phyloP scores from a whole-genome alignment of 2,329 filamentous ascomycete species.

The Knufia fluminis region DNA sequence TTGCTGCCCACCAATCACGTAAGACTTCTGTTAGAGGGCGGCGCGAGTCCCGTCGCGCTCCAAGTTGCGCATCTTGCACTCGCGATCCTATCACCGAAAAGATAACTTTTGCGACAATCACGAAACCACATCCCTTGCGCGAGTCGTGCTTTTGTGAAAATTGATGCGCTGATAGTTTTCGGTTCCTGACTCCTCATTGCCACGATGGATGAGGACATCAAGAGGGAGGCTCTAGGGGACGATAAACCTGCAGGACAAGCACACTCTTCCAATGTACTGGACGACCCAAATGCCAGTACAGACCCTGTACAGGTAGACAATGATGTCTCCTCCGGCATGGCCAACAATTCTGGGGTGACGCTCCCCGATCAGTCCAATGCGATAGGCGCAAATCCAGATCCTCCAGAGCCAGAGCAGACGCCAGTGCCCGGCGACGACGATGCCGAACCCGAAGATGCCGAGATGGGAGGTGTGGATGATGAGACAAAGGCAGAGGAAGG shows the following conservation, averaged over 20 bases:
- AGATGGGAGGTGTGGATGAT: conserved; percentile 60
- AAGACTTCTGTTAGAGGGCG: no score
- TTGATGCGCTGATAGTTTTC: background rate
- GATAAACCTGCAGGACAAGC: conserved; percentile 5
- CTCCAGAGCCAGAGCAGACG: conserved; percentile 56
- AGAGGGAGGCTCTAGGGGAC: conserved; percentile 9
- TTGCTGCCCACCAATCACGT: no score
- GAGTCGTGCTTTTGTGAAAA: no score
- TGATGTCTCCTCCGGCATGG: background rate
- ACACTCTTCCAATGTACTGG: background rate
- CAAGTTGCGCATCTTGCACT: background rate
- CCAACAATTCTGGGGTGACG: background rate
- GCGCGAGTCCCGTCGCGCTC: no score
- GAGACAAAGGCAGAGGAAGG: conserved; percentile 33
- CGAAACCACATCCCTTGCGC: no score
- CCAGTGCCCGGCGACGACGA: conserved; percentile 54
- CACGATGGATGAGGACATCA: conserved; percentile 3
- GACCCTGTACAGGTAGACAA: background rate
- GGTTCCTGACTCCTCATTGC: background rate
- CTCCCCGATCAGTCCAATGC: conserved; percentile 4
- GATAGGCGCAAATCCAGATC: conserved; percentile 50
- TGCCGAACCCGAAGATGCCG: conserved; percentile 58
- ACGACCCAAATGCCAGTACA: background rate
- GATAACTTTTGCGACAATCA: no score
- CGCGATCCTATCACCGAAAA: background rate